phyloP scores from a whole-genome alignment of 1,284 basidiomycete genomes.

The Ustilago shanxiensis region DNA sequence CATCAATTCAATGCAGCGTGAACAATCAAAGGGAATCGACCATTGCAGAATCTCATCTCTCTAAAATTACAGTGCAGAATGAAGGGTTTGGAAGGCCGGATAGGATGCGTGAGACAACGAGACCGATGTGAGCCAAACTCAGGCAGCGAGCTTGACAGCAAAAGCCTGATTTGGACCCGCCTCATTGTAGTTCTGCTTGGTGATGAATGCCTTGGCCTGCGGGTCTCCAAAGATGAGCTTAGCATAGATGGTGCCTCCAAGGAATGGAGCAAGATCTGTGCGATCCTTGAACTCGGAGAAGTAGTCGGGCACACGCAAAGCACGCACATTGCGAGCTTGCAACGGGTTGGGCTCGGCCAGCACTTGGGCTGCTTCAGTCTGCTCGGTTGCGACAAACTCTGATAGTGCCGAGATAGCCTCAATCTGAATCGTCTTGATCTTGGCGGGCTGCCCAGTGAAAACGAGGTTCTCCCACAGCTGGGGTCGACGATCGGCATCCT shows the following conservation, averaged over 20 bases:
- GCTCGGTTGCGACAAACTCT: constrained; percentile 45
- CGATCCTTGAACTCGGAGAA: constrained; percentile 68
- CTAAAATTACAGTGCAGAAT: constrained; percentile 32
- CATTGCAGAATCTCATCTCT: constrained; percentile 19
- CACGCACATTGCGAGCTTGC: constrained; percentile 63
- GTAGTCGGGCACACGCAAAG: constrained; percentile 67
- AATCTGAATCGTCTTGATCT: constrained; percentile 55
- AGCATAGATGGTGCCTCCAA: constrained; percentile 68
- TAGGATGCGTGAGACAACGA: neutral
- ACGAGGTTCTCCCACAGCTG: constrained; percentile 67
- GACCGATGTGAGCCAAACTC: neutral
- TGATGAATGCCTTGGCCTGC: constrained; percentile 60
- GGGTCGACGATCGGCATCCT: constrained; percentile 56
- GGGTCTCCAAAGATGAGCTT: constrained; percentile 67
- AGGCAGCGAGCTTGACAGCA: constrained; percentile 39
- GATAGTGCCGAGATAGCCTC: constrained; percentile 54
- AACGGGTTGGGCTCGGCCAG: constrained; percentile 59
- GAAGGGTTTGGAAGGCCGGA: neutral
- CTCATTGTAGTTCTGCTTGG: constrained; percentile 68
- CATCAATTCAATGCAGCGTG: neutral
- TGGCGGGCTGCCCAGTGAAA: constrained; percentile 60
- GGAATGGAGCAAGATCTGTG: constrained; percentile 65
- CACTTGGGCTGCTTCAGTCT: constrained; percentile 58
- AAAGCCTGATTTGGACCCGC: constrained; percentile 57
- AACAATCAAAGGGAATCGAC: constrained; percentile 2